These are phyloP conservation scores for Myriosclerotinia scirpicola DNA, from an alignment of 2,329 filamentous ascomycete genomes.

Conservation along the genomic window DNA sequence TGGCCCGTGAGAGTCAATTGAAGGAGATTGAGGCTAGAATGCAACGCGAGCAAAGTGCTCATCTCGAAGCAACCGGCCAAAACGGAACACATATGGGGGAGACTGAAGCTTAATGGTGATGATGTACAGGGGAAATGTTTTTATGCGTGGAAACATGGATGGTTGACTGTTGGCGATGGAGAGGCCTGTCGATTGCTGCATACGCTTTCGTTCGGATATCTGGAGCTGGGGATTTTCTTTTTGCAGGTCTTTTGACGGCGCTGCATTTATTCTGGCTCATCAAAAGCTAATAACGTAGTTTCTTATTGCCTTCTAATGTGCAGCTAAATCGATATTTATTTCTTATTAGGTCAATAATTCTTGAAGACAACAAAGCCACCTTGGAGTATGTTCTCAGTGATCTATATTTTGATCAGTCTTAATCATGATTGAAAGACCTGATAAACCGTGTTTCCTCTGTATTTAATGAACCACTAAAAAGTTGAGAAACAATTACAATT, in stretches of 20 bases:
- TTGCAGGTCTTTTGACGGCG: slow-evolving; percentile 41
- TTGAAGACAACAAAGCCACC: slow-evolving; percentile 10
- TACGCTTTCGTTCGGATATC: slow-evolving; percentile 32
- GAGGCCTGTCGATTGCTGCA: slow-evolving; percentile 29
- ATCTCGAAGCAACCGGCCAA: slow-evolving; percentile 41
- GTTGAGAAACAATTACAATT: neutral
- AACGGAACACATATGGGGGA: slow-evolving; percentile 35
- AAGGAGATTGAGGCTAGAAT: slow-evolving; percentile 98
- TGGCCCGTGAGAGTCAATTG: slow-evolving; percentile 96
- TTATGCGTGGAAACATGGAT: slow-evolving; percentile 26
- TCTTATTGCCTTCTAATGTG: slow-evolving; percentile 42
- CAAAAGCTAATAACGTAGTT: slow-evolving; percentile 41
- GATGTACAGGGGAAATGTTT: slow-evolving; percentile 25
- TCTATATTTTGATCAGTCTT: neutral
- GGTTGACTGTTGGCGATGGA: slow-evolving; percentile 27
- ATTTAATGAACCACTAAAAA: neutral
- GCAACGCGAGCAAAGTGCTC: slow-evolving; percentile 75
- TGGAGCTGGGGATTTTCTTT: slow-evolving; percentile 36
- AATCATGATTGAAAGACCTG: neutral
- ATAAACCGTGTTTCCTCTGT: neutral
- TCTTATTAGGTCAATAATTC: slow-evolving; percentile 28
- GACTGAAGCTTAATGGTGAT: slow-evolving; percentile 33
- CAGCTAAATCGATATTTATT: slow-evolving; percentile 37
- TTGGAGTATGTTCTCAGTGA: neutral
- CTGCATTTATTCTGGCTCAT: slow-evolving; percentile 39